These are phyloP conservation scores for Trypanosoma boissoni DNA, from an alignment of 208 protist species.

Conservation along the genomic window DNA sequence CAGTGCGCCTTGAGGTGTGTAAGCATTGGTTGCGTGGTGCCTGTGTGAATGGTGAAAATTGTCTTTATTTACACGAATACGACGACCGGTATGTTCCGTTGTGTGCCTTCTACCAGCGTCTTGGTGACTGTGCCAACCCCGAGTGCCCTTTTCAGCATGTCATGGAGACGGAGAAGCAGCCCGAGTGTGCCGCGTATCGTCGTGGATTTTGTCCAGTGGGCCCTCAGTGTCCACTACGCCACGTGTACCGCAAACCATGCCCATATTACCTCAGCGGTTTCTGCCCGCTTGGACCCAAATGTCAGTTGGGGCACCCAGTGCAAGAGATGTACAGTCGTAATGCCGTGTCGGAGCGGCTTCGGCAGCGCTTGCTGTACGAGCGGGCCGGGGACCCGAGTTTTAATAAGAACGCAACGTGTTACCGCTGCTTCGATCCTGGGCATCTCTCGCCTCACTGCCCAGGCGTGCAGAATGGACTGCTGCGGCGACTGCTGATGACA, in stretches of 20 bases:
- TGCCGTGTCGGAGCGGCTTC: constrained; percentile 60
- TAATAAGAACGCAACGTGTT: constrained; percentile 75
- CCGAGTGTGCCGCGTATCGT: constrained; percentile 85
- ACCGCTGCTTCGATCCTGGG: constrained; percentile 86
- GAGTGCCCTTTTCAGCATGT: constrained; percentile 96
- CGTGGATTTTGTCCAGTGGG: constrained; percentile 90
- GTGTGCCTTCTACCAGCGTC: constrained; percentile 95
- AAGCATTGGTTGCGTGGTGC: constrained; percentile 97
- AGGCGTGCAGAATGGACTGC: constrained; percentile 54
- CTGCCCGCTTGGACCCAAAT: constrained; percentile 93
- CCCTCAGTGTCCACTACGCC: constrained; percentile 88
- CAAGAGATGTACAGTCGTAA: constrained; percentile 80
- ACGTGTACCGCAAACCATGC: constrained; percentile 74
- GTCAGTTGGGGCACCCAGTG: constrained; percentile 89
- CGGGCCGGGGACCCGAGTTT: constrained; percentile 66
- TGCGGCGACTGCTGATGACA: constrained; percentile 54
- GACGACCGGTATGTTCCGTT: constrained; percentile 93
- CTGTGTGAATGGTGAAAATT: constrained; percentile 96
- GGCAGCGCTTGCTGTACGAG: constrained; percentile 62
- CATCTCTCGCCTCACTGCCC: constrained; percentile 84
- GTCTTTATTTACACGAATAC: constrained; percentile 96
- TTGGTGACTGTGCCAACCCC: constrained; percentile 95
- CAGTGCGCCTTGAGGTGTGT: constrained; percentile 90
- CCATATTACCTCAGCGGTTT: constrained; percentile 94
- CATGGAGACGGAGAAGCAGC: constrained; percentile 70